A percentile compares a stretch with the other conserved stretches of the same genome.
Conservation (phyloP, 805 yeast species). For the Nakazawaea anatomiae region DNA sequence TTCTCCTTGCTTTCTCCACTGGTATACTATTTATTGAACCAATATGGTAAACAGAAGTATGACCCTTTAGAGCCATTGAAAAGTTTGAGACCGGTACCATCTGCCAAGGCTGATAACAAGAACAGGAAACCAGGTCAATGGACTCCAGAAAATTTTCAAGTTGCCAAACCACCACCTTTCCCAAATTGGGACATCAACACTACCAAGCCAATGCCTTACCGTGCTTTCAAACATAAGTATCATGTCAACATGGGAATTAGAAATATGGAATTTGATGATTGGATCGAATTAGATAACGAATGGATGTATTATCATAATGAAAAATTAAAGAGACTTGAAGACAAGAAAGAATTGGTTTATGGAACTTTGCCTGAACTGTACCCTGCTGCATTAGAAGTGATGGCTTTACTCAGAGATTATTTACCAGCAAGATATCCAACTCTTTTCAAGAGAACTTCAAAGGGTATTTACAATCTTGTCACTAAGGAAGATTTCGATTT, state of each 20-base stretch:
- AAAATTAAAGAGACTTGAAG: slow-evolving; percentile 43
- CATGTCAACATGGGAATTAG: slow-evolving; percentile 67
- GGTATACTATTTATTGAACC: background rate
- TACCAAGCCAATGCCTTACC: slow-evolving; percentile 54
- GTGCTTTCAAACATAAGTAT: slow-evolving; percentile 64
- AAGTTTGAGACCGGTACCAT: slow-evolving; percentile 23
- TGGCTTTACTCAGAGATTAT: slow-evolving; percentile 45
- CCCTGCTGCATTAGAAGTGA: slow-evolving; percentile 49
- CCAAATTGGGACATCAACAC: slow-evolving; percentile 41
- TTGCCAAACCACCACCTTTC: slow-evolving; percentile 45
- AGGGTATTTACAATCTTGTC: slow-evolving; percentile 43
- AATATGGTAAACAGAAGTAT: background rate
- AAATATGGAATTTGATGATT: slow-evolving; percentile 50
- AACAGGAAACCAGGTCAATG: slow-evolving; percentile 43
- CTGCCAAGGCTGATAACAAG: slow-evolving; percentile 34
- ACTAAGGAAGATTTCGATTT: slow-evolving; percentile 48
- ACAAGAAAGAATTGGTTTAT: slow-evolving; percentile 39
- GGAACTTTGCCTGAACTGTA: slow-evolving; percentile 46
- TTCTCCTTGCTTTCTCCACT: background rate
- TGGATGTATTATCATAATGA: slow-evolving; percentile 51
- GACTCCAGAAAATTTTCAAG: slow-evolving; percentile 44
- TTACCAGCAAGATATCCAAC: slow-evolving; percentile 55
- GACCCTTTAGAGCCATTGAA: slow-evolving; percentile 10
- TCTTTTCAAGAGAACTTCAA: slow-evolving; percentile 37
- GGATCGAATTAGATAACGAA: slow-evolving; percentile 68